Percentiles rank a stretch among this genome's conserved stretches.
Conservation (phyloP, 2,329 filamentous ascomycete genomes). For the Penicillium corylophilum region DNA sequence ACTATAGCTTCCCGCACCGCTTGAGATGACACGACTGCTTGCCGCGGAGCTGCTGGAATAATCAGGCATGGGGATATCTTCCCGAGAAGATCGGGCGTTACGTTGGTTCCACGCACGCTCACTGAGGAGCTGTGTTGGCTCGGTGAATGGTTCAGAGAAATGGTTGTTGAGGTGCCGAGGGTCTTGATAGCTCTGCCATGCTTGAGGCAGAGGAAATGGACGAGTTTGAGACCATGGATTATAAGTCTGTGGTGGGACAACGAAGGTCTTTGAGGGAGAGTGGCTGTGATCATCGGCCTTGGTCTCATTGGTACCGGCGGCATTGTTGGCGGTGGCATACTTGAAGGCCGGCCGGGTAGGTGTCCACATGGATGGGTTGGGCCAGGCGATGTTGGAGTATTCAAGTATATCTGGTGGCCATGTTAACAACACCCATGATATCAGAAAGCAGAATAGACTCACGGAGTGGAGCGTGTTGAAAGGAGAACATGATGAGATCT, state of each 20-base stretch:
- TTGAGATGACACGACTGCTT: constrained; percentile 43
- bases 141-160: constrained; percentile 31
- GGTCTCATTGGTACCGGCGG: constrained; percentile 29
- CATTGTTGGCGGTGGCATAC: constrained; percentile 27
- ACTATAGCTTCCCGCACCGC: constrained; percentile 41
- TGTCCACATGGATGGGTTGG: constrained; percentile 69
- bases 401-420: constrained; percentile 65
- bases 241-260: constrained; percentile 18
- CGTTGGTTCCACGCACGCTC: constrained; percentile 26
- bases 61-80: constrained; percentile 52
- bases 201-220: constrained; percentile 28
- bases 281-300: constrained; percentile 61
- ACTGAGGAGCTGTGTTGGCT: constrained; percentile 39
- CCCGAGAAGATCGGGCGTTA: constrained; percentile 38
- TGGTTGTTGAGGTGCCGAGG: constrained; percentile 24
- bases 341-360: constrained; percentile 43
- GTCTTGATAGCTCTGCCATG: constrained; percentile 24
- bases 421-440: constrained; percentile 9
- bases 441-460: constrained; percentile 29
- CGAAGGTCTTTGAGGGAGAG: constrained; percentile 56
- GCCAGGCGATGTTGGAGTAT: constrained; percentile 73
- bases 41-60: constrained; percentile 45
- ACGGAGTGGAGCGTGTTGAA: constrained; percentile 81
- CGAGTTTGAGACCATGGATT: constrained; percentile 31
- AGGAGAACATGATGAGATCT: constrained; percentile 75